Conservation (phyloP, 192 early-diverging fungal species). For the Gaertneriomyces semiglobifer region DNA sequence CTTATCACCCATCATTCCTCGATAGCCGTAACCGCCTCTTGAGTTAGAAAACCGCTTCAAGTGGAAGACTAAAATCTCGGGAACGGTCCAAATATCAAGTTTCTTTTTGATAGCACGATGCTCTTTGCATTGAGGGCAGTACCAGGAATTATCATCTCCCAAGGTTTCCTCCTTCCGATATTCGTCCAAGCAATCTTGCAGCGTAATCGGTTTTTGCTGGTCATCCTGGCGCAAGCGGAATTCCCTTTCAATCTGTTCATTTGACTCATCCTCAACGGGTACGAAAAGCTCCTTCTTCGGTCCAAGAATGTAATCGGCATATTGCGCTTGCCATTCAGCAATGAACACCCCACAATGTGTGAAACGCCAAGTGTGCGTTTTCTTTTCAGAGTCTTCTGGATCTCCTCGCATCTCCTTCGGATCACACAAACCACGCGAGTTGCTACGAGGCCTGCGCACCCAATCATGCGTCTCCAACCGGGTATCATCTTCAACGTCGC, state of each 20-base stretch:
- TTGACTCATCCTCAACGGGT: too few species aligned
- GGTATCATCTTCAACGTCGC: slow-evolving; percentile 2
- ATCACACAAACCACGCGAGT: too few species aligned
- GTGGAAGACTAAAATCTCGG: slow-evolving; percentile 77
- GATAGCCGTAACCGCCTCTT: slow-evolving; percentile 45
- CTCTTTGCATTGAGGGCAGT: slow-evolving; percentile 72
- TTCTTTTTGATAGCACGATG: slow-evolving; percentile 76
- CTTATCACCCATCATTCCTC: slow-evolving; percentile 65
- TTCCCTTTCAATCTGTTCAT: too few species aligned
- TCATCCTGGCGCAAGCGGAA: too few species aligned
- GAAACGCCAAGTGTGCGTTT: too few species aligned
- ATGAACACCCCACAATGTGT: too few species aligned
- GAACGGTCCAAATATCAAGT: slow-evolving; percentile 73
- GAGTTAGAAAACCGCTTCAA: slow-evolving; percentile 70
- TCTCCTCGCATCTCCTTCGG: too few species aligned
- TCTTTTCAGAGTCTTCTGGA: too few species aligned
- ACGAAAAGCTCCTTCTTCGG: neutral
- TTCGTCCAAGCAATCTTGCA: slow-evolving; percentile 70
- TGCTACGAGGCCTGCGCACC: neutral
- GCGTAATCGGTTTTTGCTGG: slow-evolving; percentile 43
- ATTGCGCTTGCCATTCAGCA: neutral
- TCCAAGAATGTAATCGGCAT: neutral
- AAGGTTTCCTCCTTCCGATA: slow-evolving; percentile 73
- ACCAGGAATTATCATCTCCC: slow-evolving; percentile 73
- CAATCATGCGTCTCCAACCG: neutral